Conservation (phyloP, 495 filamentous ascomycete species). For the Aspergillus homomorphus region DNA sequence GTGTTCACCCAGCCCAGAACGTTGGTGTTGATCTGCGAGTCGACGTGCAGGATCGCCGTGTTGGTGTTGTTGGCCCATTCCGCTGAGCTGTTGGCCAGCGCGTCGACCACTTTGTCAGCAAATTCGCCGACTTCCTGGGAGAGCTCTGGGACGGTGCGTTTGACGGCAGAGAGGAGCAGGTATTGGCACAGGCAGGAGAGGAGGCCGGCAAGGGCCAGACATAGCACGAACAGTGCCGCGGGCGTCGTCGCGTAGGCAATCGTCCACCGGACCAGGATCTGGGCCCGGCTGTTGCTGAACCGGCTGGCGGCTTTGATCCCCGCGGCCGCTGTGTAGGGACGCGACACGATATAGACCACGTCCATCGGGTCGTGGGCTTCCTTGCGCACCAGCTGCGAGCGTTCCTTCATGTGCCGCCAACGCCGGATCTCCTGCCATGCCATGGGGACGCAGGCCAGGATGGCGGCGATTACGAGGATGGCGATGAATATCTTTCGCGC, state of each 20-base stretch:
- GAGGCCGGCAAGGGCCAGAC: constrained; percentile 80
- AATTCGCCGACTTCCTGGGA: constrained; percentile 76
- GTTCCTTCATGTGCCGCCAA: constrained; percentile 69
- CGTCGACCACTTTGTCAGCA: constrained; percentile 70
- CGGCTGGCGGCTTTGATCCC: constrained; percentile 71
- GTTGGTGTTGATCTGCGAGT: constrained; percentile 73
- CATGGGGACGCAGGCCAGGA: constrained; percentile 72
- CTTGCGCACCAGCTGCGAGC: constrained; percentile 62
- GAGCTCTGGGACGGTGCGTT: constrained; percentile 73
- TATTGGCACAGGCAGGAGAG: constrained; percentile 83
- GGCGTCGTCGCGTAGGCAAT: constrained; percentile 82
- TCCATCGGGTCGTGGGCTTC: constrained; percentile 77
- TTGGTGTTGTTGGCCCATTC: constrained; percentile 79
- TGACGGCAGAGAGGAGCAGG: constrained; percentile 67
- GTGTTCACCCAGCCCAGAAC: constrained; percentile 87
- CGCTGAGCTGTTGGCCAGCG: constrained; percentile 68
- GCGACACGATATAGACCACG: constrained; percentile 80
- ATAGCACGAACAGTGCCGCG: constrained; percentile 82
- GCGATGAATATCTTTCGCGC: constrained; percentile 73
- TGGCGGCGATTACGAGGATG: constrained; percentile 64
- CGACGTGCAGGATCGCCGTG: constrained; percentile 61
- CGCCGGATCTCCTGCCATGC: constrained; percentile 75
- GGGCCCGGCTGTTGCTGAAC: constrained; percentile 64
- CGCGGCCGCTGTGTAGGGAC: constrained; percentile 64
- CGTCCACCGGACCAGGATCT: constrained; percentile 76